Evolutionary conservation across 2,329 filamentous ascomycete genomes (phyloP).

Genomic region (Beauveria varroae): DNA sequence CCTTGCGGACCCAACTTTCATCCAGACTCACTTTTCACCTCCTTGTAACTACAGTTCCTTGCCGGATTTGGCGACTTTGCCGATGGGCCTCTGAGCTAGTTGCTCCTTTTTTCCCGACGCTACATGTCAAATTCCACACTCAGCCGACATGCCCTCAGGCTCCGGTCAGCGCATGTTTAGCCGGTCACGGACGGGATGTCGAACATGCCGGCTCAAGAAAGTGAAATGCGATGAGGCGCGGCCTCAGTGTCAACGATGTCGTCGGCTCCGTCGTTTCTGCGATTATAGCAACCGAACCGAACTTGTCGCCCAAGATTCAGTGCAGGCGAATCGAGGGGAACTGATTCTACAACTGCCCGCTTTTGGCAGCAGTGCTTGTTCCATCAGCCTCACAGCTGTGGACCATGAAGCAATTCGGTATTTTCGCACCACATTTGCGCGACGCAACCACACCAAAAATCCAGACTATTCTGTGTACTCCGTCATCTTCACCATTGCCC

Average conservation of each 20-base stretch:
- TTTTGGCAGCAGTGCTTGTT: conserved; percentile 15
- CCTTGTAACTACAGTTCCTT: background rate
- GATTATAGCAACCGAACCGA: conserved; percentile 19
- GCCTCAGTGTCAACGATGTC: conserved; percentile 21
- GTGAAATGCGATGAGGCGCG: conserved; percentile 24
- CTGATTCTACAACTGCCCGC: conserved; percentile 5
- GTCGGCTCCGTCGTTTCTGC: conserved; percentile 20
- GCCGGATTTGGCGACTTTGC: background rate
- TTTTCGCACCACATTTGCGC: conserved; percentile 28
- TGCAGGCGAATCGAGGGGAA: background rate
- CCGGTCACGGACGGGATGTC: conserved; percentile 19
- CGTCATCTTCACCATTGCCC: conserved; percentile 27
- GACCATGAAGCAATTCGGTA: conserved; percentile 29
- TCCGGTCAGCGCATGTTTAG: background rate
- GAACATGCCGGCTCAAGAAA: conserved; percentile 24
- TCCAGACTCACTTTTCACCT: background rate
- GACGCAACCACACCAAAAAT: conserved; percentile 28
- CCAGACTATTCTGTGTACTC: conserved; percentile 27
- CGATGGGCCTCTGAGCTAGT: background rate
- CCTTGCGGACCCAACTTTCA: background rate
- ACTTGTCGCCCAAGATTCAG: background rate
- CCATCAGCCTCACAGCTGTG: conserved; percentile 19
- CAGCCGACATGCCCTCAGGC: background rate
- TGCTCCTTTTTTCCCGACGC: background rate
- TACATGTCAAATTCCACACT: background rate